Evolutionary conservation across 768 basidiomycete species (phyloP).

Genomic region (Hemileccinum impolitum): DNA sequence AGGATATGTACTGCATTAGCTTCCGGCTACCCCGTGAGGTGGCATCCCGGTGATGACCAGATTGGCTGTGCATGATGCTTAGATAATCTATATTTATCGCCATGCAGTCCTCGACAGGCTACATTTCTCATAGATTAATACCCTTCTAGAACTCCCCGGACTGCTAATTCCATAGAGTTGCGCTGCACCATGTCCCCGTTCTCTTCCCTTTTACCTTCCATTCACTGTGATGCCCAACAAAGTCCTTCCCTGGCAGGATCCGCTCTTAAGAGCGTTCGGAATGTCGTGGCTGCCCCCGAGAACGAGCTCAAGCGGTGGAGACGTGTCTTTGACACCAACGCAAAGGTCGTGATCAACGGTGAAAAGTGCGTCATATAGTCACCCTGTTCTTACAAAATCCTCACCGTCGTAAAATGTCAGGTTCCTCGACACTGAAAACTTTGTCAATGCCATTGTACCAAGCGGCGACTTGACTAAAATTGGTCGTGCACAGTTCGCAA

Average conservation of each 20-base stretch:
- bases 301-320: slow-evolving; percentile 86
- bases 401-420: slow-evolving; percentile 39
- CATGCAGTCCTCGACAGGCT: too few relatives aligned
- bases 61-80: slow-evolving; percentile 21
- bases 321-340: slow-evolving; percentile 81
- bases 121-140: slow-evolving; percentile 22
- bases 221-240: slow-evolving; percentile 50
- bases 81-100: slow-evolving; percentile 31
- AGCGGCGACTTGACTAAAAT: slow-evolving; percentile 82
- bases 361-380: slow-evolving; percentile 63
- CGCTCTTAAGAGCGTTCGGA: slow-evolving; percentile 64
- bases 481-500: slow-evolving; percentile 81
- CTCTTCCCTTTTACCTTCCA: slow-evolving; percentile 45
- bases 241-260: slow-evolving; percentile 44
- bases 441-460: slow-evolving; percentile 94
- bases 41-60: slow-evolving; percentile 30
- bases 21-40: slow-evolving; percentile 63
- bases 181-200: slow-evolving; percentile 33
- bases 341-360: slow-evolving; percentile 65
- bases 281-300: slow-evolving; percentile 69
- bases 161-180: slow-evolving; percentile 26
- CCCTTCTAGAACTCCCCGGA: slow-evolving; percentile 33
- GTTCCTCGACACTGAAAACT: slow-evolving; percentile 82
- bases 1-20: slow-evolving; percentile 97
- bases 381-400: slow-evolving; percentile 17